These are phyloP conservation scores for Tulasnella sp. DNA, from an alignment of 768 basidiomycete genomes.

Conservation along the genomic window DNA sequence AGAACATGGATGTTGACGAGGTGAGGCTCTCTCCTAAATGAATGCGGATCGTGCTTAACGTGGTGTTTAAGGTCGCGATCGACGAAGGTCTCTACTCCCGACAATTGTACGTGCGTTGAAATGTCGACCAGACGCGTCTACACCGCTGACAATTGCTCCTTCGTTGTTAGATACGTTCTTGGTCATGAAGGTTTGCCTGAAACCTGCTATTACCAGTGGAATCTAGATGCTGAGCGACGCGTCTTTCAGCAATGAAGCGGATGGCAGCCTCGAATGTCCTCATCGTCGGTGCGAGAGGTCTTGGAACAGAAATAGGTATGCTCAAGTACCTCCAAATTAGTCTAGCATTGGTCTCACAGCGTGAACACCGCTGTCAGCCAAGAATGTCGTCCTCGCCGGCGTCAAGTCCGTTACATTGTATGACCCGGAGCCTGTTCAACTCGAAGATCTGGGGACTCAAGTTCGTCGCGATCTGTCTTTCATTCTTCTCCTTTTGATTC, in stretches of 20 bases:
- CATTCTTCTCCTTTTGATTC: neutral
- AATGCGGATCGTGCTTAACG: neutral
- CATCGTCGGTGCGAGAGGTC: conserved; percentile 83
- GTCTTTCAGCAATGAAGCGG: conserved; percentile 86
- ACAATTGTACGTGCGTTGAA: conserved; percentile 63
- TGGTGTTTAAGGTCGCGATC: conserved; percentile 41
- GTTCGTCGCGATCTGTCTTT: conserved; percentile 42
- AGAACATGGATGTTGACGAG: conserved; percentile 31
- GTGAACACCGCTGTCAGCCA: conserved; percentile 52
- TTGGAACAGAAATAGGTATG: conserved; percentile 93
- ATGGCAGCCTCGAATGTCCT: conserved; percentile 97
- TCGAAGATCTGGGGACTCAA: conserved; percentile 92
- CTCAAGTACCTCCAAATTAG: neutral
- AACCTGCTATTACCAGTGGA: neutral
- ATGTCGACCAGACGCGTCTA: conserved; percentile 4
- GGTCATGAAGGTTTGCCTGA: conserved; percentile 79
- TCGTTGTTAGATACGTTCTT: conserved; percentile 71
- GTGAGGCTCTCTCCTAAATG: neutral
- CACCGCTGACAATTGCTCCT: conserved; percentile 29
- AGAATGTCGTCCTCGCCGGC: conserved; percentile 91
- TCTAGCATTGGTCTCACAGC: neutral
- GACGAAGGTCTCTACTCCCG: conserved; percentile 93
- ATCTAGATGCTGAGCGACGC: conserved; percentile 30
- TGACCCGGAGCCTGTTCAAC: conserved; percentile 81
- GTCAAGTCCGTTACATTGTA: conserved; percentile 96